phyloP scores from a whole-genome alignment of 306 rosid species.

The Adenanthera pavonina region DNA sequence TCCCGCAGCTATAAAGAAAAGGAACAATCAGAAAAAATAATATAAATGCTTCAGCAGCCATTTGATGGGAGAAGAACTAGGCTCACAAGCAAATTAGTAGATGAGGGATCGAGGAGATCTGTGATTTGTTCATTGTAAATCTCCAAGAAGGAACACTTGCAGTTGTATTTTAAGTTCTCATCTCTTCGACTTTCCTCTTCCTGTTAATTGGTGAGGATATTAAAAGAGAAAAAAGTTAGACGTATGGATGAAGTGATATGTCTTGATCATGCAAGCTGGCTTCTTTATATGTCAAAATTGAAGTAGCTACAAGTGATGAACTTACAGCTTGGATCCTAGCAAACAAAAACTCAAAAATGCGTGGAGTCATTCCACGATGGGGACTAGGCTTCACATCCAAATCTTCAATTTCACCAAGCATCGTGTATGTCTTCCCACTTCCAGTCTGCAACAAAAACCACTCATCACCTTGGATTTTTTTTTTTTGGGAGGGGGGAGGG shows the following conservation, averaged over 20 bases:
- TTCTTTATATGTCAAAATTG: conserved; percentile 24
- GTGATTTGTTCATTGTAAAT: conserved; percentile 94
- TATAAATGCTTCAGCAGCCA: conserved; percentile 20
- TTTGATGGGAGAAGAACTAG: conserved; percentile 34
- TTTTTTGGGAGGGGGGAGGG: background rate
- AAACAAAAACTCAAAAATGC: conserved; percentile 91
- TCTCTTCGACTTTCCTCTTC: conserved; percentile 96
- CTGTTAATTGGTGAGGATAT: conserved; percentile 47
- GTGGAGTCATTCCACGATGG: conserved; percentile 95
- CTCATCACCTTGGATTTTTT: conserved; percentile 27
- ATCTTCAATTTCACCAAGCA: conserved; percentile 96
- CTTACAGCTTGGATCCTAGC: conserved; percentile 98
- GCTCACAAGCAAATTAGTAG: conserved; percentile 89
- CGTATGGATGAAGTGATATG: conserved; percentile 15
- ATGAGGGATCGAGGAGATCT: conserved; percentile 91
- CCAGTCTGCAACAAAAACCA: conserved; percentile 75
- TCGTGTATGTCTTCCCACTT: conserved; percentile 96
- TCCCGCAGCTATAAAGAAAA: conserved; percentile 75
- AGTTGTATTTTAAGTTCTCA: conserved; percentile 82
- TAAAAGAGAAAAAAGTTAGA: conserved; percentile 39
- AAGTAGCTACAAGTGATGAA: conserved; percentile 21
- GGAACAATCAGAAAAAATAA: conserved; percentile 23
- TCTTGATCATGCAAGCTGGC: background rate
- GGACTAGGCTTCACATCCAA: conserved; percentile 88
- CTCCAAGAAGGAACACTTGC: conserved; percentile 98